Base-by-base conservation (phyloP, 1,284 basidiomycete genomes). In the Pseudozyma thailandica region DNA sequence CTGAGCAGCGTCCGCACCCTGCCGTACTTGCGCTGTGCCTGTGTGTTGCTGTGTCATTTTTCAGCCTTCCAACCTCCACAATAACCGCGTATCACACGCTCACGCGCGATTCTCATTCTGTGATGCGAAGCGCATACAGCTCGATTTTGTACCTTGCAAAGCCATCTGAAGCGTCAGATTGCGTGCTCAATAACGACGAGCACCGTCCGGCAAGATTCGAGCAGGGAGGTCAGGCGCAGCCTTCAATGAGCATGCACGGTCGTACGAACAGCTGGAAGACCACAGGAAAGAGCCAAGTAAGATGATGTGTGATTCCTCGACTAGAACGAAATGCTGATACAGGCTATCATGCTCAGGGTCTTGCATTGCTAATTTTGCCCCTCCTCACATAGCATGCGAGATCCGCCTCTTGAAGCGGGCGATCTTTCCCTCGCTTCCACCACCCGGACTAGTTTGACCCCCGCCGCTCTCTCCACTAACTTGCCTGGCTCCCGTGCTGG, bases 371-470 rank as follows among this genome's bases (percentile, higher is more conserved):
- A 16, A 35, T 12, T n/a, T 35, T 35, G 8, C 6, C n/a, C 30
- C 16, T 3, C 5, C 39, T 65, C 51, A 66, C 45, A 60, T 66
- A 13, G 63, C 63, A 49, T 60, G 56, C 49, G 63, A 66, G 37
- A 66, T 66, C 2, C 63, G 21, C 16, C 63, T 25, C 47, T 66
- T 66, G 49, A 66, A 60, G 2, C 57, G 48, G 27, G 63, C 63
- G 39, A 66, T 66, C 47, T 68, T 68, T 45, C 50, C 45, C 26
- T 62, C 64, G 3, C 45, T 38, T 7, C 8, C 15, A n/a, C 33
- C 15, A n/a, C 33, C 6, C 8, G 15, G 33, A 16, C 33, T 35
- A 12, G 33, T 35, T 16, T 12, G 33, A 16, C 13, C n/a, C n/a
- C 6, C 33, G 5, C 6, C 49, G 41, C 9, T 35, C 12, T 56